Percentiles rank a stretch among this genome's conserved stretches.
Evolutionary conservation across 768 basidiomycete genomes (phyloP).

Genomic region (Lyophyllum semitale): DNA sequence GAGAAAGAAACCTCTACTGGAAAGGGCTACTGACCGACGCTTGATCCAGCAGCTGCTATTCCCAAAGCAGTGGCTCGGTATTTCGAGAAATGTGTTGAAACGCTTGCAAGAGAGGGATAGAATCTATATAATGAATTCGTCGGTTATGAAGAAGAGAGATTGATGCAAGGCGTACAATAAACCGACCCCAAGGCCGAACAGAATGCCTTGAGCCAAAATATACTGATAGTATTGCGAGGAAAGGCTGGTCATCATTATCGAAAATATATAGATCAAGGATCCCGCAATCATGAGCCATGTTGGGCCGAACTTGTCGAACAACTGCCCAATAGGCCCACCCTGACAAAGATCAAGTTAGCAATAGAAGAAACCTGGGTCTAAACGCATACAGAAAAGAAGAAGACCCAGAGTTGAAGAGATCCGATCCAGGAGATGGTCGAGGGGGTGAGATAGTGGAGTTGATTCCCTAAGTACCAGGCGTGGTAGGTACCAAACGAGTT

Average conservation of each 20-base stretch:
- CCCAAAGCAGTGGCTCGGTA: constrained; percentile 75
- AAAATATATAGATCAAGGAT: constrained; percentile 45
- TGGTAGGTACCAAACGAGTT: constrained; percentile 77
- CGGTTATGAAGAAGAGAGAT: constrained; percentile 5
- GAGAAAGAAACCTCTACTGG: background rate
- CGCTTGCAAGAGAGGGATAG: constrained; percentile 67
- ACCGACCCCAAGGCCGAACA: constrained; percentile 68
- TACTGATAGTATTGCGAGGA: constrained; percentile 61
- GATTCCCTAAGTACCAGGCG: constrained; percentile 64
- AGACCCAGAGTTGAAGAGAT: constrained; percentile 65
- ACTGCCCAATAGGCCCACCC: constrained; percentile 63
- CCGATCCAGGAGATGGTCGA: constrained; percentile 74
- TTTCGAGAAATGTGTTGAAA: constrained; percentile 64
- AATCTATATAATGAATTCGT: constrained; percentile 43
- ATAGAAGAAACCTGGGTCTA: background rate
- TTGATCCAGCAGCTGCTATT: constrained; percentile 69
- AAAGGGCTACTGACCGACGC: constrained; percentile 44
- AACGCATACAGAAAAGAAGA: constrained; percentile 64
- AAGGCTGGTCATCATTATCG: constrained; percentile 64
- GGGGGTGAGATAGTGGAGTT: constrained; percentile 50
- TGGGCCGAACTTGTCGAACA: constrained; percentile 66
- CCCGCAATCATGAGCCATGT: constrained; percentile 53
- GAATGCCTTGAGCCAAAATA: constrained; percentile 60
- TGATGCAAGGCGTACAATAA: constrained; percentile 51
- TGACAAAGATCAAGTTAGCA: constrained; percentile 22